Evolutionary conservation across 257 asterid species (phyloP), one percentile per base, ranked within the genome.

Genomic region (Fraxinus americana): DNA sequence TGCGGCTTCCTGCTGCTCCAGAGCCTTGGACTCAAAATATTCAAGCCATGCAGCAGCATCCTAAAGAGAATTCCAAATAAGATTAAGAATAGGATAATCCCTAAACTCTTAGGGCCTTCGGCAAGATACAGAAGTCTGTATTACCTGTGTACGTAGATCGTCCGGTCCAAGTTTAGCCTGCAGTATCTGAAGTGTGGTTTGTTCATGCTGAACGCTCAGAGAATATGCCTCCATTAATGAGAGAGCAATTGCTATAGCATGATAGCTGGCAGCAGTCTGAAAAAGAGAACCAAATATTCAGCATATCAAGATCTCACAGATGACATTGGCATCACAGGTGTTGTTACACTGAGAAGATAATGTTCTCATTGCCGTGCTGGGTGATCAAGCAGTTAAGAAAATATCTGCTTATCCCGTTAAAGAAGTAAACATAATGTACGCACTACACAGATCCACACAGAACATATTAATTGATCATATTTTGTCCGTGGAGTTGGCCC

Each of bases 1-100:
- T 13, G 93, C 93, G 63, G 97, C 94, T 89, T 90, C 97, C 84
- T 92, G 97, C 85, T 92, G 97, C 86, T 92, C 97, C 84, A 90
- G 82, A 68, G 97, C 96, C 83, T 90, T 92, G 67, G 97, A 92
- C 83, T 92, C 97, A 6, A 92, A 92, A 80, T 92, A 92, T 77
- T 92, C 97, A 59, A 92, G 92, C 97, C 97, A 92, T 74, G 97
- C 97, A 74, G 97, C 94, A 30, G 97, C 97, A 84, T 90, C 96
- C 97, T 92, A 67, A 14, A 80, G 43, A 83, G 73, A 79, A 72
- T 65, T 83, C 75, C 71, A 72, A 66, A 82, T 48, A 71, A 77
- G 36, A 74, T 70, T 77, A 70, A 74, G 83, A 78, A 81, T 54
- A 77, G 75, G 81, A 70, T 38, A 75, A 76, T 74, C 74, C 43